A percentile compares a stretch with the other conserved stretches of the same genome.
Evolutionary conservation across 306 rosid genomes (phyloP).

Genomic region (Vigna radiata): DNA sequence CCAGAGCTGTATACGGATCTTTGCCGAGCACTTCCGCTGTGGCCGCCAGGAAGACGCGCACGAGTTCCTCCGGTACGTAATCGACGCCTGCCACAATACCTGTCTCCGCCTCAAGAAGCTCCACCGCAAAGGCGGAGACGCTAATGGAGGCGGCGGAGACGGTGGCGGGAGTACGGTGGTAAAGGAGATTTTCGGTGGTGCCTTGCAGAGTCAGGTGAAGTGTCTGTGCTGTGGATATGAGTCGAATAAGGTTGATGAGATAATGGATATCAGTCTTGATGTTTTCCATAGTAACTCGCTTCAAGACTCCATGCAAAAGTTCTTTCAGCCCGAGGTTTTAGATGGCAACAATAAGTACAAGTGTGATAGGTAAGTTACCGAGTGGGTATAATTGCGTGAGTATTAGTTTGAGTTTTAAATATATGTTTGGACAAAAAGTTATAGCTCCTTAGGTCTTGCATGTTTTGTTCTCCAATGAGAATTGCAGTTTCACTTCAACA

Average conservation of each 20-base stretch:
- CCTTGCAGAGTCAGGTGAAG: slow-evolving; percentile 99
- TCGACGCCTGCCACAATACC: slow-evolving; percentile 94
- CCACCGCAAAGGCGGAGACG: slow-evolving; percentile 48
- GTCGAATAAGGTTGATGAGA: slow-evolving; percentile 98
- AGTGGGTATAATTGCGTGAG: neutral
- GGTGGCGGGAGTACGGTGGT: slow-evolving; percentile 57
- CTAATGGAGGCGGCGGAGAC: neutral
- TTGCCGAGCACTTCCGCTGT: slow-evolving; percentile 74
- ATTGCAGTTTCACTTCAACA: neutral
- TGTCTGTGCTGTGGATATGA: slow-evolving; percentile 89
- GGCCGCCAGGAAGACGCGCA: slow-evolving; percentile 99
- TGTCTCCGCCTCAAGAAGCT: slow-evolving; percentile 90
- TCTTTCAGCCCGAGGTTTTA: slow-evolving; percentile 90
- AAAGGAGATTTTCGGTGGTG: slow-evolving; percentile 93
- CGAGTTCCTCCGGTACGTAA: slow-evolving; percentile 91
- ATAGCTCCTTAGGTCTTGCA: neutral
- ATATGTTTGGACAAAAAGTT: neutral
- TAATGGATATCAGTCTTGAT: slow-evolving; percentile 99
- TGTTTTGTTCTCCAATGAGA: neutral
- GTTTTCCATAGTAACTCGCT: slow-evolving; percentile 91
- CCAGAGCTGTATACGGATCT: slow-evolving; percentile 77
- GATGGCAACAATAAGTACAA: slow-evolving; percentile 96
- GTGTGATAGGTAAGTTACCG: slow-evolving; percentile 78
- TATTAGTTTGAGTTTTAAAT: neutral
- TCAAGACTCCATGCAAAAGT: slow-evolving; percentile 82